These are phyloP conservation scores for Penicillium concentricum DNA, from an alignment of 2,329 filamentous ascomycete species.

Conservation along the genomic window DNA sequence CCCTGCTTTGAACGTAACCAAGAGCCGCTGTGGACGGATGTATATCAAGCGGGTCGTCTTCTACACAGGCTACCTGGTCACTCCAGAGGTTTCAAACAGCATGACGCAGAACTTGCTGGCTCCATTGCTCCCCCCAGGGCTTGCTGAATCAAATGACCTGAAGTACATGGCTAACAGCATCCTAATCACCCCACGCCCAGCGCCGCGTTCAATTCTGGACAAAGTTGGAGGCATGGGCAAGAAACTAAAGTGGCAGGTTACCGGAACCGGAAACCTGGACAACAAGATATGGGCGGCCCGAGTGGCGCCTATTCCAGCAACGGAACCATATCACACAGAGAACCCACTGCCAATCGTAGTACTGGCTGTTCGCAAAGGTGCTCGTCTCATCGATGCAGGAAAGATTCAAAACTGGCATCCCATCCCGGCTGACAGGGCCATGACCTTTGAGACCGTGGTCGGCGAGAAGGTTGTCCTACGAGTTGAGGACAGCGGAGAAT, in stretches of 20 bases:
- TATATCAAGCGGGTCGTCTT: slow-evolving; percentile 83
- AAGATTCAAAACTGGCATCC: slow-evolving; percentile 84
- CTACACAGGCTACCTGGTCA: slow-evolving; percentile 89
- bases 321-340: slow-evolving; percentile 72
- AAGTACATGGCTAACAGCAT: slow-evolving; percentile 86
- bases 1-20: slow-evolving; percentile 35
- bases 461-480: slow-evolving; percentile 82
- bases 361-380: slow-evolving; percentile 72
- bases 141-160: slow-evolving; percentile 66
- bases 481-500: slow-evolving; percentile 66
- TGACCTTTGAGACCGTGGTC: slow-evolving; percentile 78
- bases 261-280: slow-evolving; percentile 70
- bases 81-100: slow-evolving; percentile 66
- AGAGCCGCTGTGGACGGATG: slow-evolving; percentile 52
- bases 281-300: slow-evolving; percentile 85
- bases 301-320: slow-evolving; percentile 68
- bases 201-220: slow-evolving; percentile 68
- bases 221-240: slow-evolving; percentile 85
- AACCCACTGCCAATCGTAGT: slow-evolving; percentile 77
- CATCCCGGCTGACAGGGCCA: slow-evolving; percentile 66
- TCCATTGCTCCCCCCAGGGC: slow-evolving; percentile 61
- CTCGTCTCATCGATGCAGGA: slow-evolving; percentile 73
- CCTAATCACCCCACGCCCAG: slow-evolving; percentile 78
- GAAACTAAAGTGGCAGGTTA: slow-evolving; percentile 81
- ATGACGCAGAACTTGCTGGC: slow-evolving; percentile 61